Conservation (phyloP, 2,329 filamentous ascomycete genomes). For the Ceratocystis variospora region DNA sequence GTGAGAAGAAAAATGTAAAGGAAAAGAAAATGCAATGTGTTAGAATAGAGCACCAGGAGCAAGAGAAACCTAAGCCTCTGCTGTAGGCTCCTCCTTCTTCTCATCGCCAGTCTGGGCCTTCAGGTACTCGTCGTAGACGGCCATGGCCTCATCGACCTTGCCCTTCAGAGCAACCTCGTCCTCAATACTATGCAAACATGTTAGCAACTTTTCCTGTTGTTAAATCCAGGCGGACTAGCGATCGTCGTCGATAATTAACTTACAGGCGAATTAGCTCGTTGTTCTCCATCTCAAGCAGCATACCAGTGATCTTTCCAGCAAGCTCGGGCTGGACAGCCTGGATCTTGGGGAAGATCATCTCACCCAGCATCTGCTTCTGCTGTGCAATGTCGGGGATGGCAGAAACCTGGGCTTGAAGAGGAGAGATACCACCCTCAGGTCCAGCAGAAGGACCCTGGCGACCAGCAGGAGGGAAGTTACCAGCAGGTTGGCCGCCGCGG, state of each 20-base stretch:
- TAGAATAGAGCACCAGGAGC: conserved; percentile 21
- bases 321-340: conserved; percentile 85
- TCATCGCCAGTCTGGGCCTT: conserved; percentile 57
- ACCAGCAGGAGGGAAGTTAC: conserved; percentile 36
- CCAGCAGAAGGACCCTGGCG: conserved; percentile 26
- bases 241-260: conserved; percentile 34
- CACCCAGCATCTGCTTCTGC: conserved; percentile 98
- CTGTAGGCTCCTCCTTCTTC: conserved; percentile 34
- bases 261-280: conserved; percentile 85
- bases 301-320: conserved; percentile 98
- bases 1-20: not conserved
- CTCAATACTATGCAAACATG: conserved; percentile 52
- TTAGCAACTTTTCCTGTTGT: conserved; percentile 15
- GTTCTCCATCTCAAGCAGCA: conserved; percentile 99
- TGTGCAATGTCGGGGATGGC: conserved; percentile 48
- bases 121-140: conserved; percentile 96
- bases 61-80: conserved; percentile 28
- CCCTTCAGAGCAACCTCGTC: conserved; percentile 77
- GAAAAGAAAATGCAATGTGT: conserved; percentile 8
- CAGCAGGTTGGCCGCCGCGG: conserved; percentile 29
- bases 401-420: conserved; percentile 46
- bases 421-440: conserved; percentile 15
- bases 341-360: conserved; percentile 98
- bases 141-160: conserved; percentile 96
- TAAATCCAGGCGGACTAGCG: conserved; percentile 19